Evolutionary conservation across 768 basidiomycete species (phyloP).

Genomic region (Lactarius pseudohatsudake): DNA sequence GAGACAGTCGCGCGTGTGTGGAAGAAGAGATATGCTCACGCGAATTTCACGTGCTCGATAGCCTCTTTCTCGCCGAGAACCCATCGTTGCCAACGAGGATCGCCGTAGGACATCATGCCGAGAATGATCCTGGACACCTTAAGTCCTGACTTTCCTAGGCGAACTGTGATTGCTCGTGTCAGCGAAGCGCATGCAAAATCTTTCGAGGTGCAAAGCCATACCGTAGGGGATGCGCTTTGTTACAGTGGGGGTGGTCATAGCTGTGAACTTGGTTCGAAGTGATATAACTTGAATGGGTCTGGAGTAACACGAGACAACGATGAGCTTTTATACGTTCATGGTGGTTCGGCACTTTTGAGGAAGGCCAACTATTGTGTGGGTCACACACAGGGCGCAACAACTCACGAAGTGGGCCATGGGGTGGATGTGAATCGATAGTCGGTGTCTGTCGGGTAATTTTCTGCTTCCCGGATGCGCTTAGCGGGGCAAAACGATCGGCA

Average conservation of each 20-base stretch:
- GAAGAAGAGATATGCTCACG: conserved; percentile 32
- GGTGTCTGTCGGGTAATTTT: not conserved
- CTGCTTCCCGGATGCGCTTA: not conserved
- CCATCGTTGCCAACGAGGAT: conserved; percentile 35
- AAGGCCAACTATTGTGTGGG: not conserved
- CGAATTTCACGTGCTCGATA: conserved; percentile 29
- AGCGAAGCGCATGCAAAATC: not conserved
- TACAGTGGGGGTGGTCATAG: conserved; percentile 16
- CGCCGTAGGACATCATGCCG: conserved; percentile 60
- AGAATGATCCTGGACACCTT: conserved; percentile 67
- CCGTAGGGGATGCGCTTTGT: conserved; percentile 18
- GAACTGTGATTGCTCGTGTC: conserved; percentile 24
- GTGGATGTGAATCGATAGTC: not conserved
- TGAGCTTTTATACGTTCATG: not conserved
- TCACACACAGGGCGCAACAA: not conserved
- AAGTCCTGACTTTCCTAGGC: conserved; percentile 51
- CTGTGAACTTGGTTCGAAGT: not conserved
- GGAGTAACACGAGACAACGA: not conserved
- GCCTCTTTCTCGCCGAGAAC: conserved; percentile 35
- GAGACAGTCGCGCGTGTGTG: conserved; percentile 23
- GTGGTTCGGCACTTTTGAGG: not conserved
- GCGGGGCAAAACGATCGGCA: not conserved
- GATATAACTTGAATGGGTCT: not conserved
- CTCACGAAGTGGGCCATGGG: not conserved
- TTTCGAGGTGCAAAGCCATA: not conserved